These are phyloP conservation scores for Cladorrhinum sp. DNA, from an alignment of 2,329 filamentous ascomycete genomes.

Conservation along the genomic window DNA sequence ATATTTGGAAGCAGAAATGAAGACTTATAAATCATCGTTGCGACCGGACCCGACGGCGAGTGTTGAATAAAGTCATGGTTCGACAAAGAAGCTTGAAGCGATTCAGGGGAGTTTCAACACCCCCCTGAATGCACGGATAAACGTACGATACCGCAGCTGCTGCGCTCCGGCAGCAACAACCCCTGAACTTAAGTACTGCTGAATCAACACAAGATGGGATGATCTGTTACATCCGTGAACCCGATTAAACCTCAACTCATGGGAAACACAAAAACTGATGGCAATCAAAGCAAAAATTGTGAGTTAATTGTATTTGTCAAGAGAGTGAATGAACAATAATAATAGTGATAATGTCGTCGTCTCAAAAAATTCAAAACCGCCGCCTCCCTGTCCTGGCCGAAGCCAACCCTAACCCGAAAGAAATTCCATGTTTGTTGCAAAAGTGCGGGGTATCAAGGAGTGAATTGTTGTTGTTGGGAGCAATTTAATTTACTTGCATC, in stretches of 20 bases:
- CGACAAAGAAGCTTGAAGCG: conserved; percentile 1
- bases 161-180: neutral
- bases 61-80: conserved; percentile 1
- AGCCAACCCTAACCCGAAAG: neutral
- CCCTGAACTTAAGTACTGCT: neutral
- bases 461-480: neutral
- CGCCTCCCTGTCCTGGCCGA: neutral
- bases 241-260: too few relatives aligned
- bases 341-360: neutral
- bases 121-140: conserved; percentile 7
- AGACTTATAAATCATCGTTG: neutral
- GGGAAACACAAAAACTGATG: too few relatives aligned
- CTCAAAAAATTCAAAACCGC: neutral
- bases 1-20: too few relatives aligned
- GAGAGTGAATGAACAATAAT: too few relatives aligned
- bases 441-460: neutral
- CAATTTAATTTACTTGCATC: conserved; percentile 3
- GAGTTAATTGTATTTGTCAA: too few relatives aligned
- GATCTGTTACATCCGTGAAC: too few relatives aligned
- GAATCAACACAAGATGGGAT: neutral
- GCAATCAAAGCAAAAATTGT: too few relatives aligned
- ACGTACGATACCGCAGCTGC: conserved; percentile 17
- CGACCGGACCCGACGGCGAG: neutral
- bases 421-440: neutral
- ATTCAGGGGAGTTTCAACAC: conserved; percentile 21